Base-by-base conservation (phyloP, 163 green algal species). In the Scenedesmus sp. region DNA sequence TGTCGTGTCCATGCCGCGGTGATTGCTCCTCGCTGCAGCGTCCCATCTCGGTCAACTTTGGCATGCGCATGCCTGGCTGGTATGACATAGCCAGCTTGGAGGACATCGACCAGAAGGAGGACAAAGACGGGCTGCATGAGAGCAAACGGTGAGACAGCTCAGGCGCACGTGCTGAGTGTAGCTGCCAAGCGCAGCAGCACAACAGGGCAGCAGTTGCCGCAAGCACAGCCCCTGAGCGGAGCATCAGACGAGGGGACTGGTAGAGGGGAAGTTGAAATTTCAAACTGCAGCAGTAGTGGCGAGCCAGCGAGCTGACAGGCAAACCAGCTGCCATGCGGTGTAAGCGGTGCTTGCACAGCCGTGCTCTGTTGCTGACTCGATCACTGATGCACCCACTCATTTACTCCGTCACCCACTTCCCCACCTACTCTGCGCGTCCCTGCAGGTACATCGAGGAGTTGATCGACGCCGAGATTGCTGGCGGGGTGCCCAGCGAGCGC, bases 1-100 rank as follows among this genome's bases (percentile, higher is more conserved):
- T 49, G 72, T n/a, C 20, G 3, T 51, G 33, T 35, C n/a, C n/a
- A n/a, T n/a, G 72, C 72, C 6, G 72, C 72, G 0, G 16, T 33
- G 16, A 56, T 10, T 72, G 49, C 49, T 87, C 35, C 53, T 26
- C 37, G 2, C 42, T 89, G 49, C 92, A 94, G 81, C 93, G 94
- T 0, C 94, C 96, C 7, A 96, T 98, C 83, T 97, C 94, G 0
- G 61, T 97, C 59, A 98, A 98, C 86, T 94, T 93, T 40, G 96
- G 96, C 53, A 96, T 97, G 94, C 65, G 51, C 7, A 97, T 97
- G 94, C 93, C 96, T 2, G 95, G 93, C 51, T 98, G 96, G 96
- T 98, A 96, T 78, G 96, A 98, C 92, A 96, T 98, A 42, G 88
- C 91, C 6, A 91, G 46, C 46, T 81, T 97, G 37, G 94, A 97